Evolutionary conservation across 306 rosid species (phyloP).

Genomic region (Quercus wislizeni): DNA sequence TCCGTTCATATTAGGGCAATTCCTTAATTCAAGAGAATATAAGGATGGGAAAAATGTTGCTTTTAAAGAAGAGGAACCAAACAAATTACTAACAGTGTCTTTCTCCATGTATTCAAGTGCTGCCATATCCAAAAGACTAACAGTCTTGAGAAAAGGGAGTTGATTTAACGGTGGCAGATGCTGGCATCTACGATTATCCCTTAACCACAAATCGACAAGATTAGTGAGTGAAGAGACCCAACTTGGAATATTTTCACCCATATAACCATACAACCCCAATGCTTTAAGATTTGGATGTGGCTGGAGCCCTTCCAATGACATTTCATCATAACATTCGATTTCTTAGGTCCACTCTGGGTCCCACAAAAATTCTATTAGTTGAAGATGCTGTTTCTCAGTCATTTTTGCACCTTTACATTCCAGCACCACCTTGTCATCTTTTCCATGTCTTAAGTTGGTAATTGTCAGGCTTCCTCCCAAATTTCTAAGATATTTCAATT

Average conservation of each 20-base stretch:
- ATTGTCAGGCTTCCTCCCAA: too few relatives aligned
- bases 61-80: too few relatives aligned
- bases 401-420: not conserved
- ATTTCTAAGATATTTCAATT: not conserved
- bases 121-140: not conserved
- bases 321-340: not conserved
- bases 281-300: too few relatives aligned
- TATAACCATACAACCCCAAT: too few relatives aligned
- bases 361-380: too few relatives aligned
- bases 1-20: constrained; percentile 7
- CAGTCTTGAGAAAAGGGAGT: constrained; percentile 4
- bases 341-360: too few relatives aligned
- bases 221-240: not conserved
- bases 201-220: constrained; percentile 15
- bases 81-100: too few relatives aligned
- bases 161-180: not conserved
- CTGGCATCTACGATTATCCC: not conserved
- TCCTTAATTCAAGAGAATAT: not conserved
- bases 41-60: not conserved
- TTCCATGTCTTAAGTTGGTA: too few relatives aligned
- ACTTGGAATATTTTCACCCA: too few relatives aligned
- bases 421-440: too few relatives aligned
- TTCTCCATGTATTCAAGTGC: too few relatives aligned
- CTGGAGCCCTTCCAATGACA: not conserved
- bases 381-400: not conserved